Conservation (phyloP, 2,329 filamentous ascomycete genomes). For the Aspergillus puulaauensis region DNA sequence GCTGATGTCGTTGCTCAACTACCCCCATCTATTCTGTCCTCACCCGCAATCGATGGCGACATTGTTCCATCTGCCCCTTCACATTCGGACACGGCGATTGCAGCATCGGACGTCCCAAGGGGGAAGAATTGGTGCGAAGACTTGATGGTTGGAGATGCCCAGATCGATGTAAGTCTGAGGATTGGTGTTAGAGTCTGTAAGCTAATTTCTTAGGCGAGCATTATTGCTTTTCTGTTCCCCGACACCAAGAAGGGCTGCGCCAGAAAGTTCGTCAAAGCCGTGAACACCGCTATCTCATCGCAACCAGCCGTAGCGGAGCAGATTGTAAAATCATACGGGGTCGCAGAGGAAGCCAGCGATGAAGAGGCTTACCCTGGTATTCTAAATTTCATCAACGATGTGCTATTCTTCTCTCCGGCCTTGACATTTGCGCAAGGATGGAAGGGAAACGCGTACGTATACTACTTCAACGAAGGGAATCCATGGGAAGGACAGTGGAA, state of each 20-base stretch:
- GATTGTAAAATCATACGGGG: slow-evolving; percentile 42
- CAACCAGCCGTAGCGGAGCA: slow-evolving; percentile 26
- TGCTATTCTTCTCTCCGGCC: slow-evolving; percentile 47
- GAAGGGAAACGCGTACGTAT: slow-evolving; percentile 37
- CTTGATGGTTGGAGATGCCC: slow-evolving; percentile 50
- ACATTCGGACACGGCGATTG: slow-evolving; percentile 23
- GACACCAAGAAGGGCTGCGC: slow-evolving; percentile 23
- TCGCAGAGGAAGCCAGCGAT: slow-evolving; percentile 36
- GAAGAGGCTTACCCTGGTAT: slow-evolving; percentile 44
- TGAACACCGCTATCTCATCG: slow-evolving; percentile 18
- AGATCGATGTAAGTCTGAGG: slow-evolving; percentile 43
- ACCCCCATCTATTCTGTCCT: slow-evolving; percentile 33
- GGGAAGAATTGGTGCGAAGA: slow-evolving; percentile 48
- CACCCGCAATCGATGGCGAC: slow-evolving; percentile 46
- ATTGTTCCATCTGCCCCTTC: slow-evolving; percentile 33
- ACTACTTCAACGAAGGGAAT: slow-evolving; percentile 50
- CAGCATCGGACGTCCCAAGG: slow-evolving; percentile 32
- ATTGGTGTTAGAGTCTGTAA: background rate
- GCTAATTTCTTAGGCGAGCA: slow-evolving; percentile 22
- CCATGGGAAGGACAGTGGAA: slow-evolving; percentile 47
- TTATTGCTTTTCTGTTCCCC: slow-evolving; percentile 29
- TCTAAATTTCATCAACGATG: slow-evolving; percentile 47
- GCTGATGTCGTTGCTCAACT: slow-evolving; percentile 44
- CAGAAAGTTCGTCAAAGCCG: slow-evolving; percentile 22
- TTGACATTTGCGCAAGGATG: slow-evolving; percentile 42